phyloP scores from a whole-genome alignment of 495 filamentous ascomycete species.

The Podospora appendiculata region DNA sequence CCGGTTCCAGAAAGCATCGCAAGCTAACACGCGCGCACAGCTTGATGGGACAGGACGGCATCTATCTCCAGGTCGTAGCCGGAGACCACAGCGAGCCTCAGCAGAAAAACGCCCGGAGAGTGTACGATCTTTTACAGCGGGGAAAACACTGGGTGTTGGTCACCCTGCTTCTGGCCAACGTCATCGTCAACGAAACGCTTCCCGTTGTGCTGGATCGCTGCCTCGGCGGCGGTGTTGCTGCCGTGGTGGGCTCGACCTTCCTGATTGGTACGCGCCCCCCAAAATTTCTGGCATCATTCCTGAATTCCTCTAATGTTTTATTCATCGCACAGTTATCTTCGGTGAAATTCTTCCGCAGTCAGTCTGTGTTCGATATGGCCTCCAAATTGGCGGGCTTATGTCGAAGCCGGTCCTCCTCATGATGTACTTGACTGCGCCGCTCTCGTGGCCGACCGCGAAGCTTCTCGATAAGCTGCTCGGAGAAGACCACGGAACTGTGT shows the following conservation, averaged over 20 bases:
- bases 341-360: slow-evolving; percentile 95
- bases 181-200: slow-evolving; percentile 96
- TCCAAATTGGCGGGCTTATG: slow-evolving; percentile 95
- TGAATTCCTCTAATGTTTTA: not conserved
- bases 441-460: slow-evolving; percentile 87
- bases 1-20: not conserved
- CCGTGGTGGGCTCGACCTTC: slow-evolving; percentile 84
- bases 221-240: slow-evolving; percentile 89
- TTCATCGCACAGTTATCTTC: slow-evolving; percentile 82
- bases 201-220: slow-evolving; percentile 92
- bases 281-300: not conserved
- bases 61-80: slow-evolving; percentile 96
- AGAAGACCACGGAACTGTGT: slow-evolving; percentile 87
- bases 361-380: slow-evolving; percentile 90
- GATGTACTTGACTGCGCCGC: slow-evolving; percentile 84
- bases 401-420: slow-evolving; percentile 77
- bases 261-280: slow-evolving; percentile 64
- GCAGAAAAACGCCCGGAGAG: slow-evolving; percentile 71
- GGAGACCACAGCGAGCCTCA: slow-evolving; percentile 62
- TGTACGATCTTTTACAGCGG: slow-evolving; percentile 69
- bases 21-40: slow-evolving; percentile 25
- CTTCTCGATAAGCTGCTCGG: slow-evolving; percentile 82
- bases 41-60: slow-evolving; percentile 84
- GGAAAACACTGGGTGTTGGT: slow-evolving; percentile 99
- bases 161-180: slow-evolving; percentile 87